These are phyloP conservation scores for Diutina rugosa DNA, from an alignment of 1,139 yeast genomes.

Conservation along the genomic window DNA sequence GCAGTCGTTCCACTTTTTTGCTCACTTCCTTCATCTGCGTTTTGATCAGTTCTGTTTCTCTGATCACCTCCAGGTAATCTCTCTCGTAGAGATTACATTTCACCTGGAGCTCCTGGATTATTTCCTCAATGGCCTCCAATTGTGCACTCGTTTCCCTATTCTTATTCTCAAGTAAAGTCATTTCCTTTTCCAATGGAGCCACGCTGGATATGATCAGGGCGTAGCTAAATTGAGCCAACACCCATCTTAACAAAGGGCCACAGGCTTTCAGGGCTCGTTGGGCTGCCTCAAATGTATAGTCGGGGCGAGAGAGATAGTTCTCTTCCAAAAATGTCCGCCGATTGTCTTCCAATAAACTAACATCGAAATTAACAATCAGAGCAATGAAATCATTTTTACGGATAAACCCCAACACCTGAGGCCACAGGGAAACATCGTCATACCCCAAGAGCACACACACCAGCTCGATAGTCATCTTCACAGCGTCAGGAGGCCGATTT, in stretches of 20 bases:
- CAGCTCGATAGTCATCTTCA: constrained; percentile 76
- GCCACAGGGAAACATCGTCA: constrained; percentile 49
- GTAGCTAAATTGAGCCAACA: constrained; percentile 69
- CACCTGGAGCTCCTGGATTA: constrained; percentile 63
- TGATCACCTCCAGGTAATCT: constrained; percentile 57
- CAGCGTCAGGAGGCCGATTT: constrained; percentile 85
- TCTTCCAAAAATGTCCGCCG: constrained; percentile 43
- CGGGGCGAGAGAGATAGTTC: constrained; percentile 48
- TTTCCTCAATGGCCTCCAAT: constrained; percentile 65
- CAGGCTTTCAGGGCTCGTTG: constrained; percentile 91
- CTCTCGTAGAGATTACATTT: constrained; percentile 14
- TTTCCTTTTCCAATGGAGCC: constrained; percentile 47
- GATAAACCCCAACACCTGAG: constrained; percentile 71
- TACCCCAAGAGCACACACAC: constrained; percentile 76
- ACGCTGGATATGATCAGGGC: constrained; percentile 57
- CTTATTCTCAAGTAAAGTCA: constrained; percentile 27
- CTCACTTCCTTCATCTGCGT: constrained; percentile 55
- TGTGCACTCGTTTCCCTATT: constrained; percentile 53
- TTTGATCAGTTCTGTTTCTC: constrained; percentile 70
- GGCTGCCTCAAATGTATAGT: constrained; percentile 61
- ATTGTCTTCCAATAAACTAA: constrained; percentile 40
- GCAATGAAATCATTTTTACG: constrained; percentile 83
- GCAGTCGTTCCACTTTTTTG: constrained; percentile 49
- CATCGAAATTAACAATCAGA: constrained; percentile 66
- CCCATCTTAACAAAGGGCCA: constrained; percentile 89